These are phyloP conservation scores for Carallia brachiata DNA, from an alignment of 345 rosid species.

Conservation along the genomic window DNA sequence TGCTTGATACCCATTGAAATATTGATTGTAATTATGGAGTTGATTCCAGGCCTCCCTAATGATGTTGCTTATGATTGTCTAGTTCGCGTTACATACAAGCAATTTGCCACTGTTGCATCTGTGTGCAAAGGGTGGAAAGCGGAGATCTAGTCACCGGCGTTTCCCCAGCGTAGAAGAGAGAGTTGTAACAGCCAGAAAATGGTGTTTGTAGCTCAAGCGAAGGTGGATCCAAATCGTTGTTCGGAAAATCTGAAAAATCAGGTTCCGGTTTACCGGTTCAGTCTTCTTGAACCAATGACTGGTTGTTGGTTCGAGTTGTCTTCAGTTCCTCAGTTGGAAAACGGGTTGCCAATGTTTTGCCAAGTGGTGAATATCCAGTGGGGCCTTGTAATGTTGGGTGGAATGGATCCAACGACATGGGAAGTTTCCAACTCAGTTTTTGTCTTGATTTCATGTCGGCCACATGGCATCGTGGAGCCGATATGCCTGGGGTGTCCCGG, in stretches of 20 bases:
- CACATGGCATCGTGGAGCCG: conserved; percentile 60
- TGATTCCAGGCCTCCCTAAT: conserved; percentile 60
- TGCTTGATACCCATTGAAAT: too few relatives aligned
- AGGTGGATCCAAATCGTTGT: conserved; percentile 25
- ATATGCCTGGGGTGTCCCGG: too few relatives aligned
- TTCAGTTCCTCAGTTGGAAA: conserved; percentile 40
- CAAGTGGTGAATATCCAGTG: conserved; percentile 51
- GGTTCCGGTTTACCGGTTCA: conserved; percentile 32
- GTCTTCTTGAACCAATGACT: conserved; percentile 54
- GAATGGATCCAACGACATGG: conserved; percentile 68
- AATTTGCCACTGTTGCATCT: too few relatives aligned
- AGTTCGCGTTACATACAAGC: too few relatives aligned
- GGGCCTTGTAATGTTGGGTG: conserved; percentile 72
- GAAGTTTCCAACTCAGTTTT: conserved; percentile 50
- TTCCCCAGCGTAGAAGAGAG: too few relatives aligned
- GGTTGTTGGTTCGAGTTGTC: conserved; percentile 59
- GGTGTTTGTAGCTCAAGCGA: conserved; percentile 57
- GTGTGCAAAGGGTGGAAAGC: too few relatives aligned
- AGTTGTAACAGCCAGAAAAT: conserved; percentile 43
- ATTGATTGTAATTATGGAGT: conserved; percentile 34
- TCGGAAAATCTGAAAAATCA: conserved; percentile 26
- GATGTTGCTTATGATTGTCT: too few relatives aligned
- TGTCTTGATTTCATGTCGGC: conserved; percentile 49
- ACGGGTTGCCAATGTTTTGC: conserved; percentile 63
- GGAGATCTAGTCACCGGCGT: too few relatives aligned